These are phyloP conservation scores for Aphanoascus verrucosus DNA, from an alignment of 2,329 filamentous ascomycete genomes.

Conservation along the genomic window DNA sequence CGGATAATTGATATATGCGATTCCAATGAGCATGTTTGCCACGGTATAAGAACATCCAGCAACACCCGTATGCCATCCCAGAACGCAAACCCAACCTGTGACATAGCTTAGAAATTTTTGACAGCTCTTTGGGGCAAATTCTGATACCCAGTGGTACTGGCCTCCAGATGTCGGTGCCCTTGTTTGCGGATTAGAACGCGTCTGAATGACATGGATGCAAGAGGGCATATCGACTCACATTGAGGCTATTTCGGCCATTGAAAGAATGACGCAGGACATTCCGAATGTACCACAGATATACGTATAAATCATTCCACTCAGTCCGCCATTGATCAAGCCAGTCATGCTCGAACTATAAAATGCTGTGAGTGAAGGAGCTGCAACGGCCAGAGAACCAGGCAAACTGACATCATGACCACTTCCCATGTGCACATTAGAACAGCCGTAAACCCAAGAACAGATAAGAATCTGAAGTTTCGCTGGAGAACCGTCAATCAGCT, in stretches of 20 bases:
- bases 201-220: constrained; percentile 15
- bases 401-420: constrained; percentile 13
- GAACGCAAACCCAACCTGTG: constrained; percentile 23
- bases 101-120: constrained; percentile 28
- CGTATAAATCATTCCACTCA: constrained; percentile 14
- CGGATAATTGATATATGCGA: constrained; percentile 25
- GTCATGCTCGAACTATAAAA: constrained; percentile 7
- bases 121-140: constrained; percentile 26
- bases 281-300: constrained; percentile 13
- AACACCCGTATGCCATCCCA: constrained; percentile 24
- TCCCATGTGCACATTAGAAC: constrained; percentile 17
- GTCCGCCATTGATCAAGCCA: constrained; percentile 11
- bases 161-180: constrained; percentile 31
- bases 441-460: constrained; percentile 27
- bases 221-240: constrained; percentile 15
- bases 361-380: neutral
- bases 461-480: constrained; percentile 29
- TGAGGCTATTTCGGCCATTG: constrained; percentile 15
- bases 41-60: constrained; percentile 22
- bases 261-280: constrained; percentile 6
- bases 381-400: neutral
- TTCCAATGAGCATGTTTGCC: constrained; percentile 26
- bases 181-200: neutral
- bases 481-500: constrained; percentile 14
- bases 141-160: constrained; percentile 30